Evolutionary conservation across 495 filamentous ascomycete species (phyloP).

Genomic region (Aspergillus taichungensis): DNA sequence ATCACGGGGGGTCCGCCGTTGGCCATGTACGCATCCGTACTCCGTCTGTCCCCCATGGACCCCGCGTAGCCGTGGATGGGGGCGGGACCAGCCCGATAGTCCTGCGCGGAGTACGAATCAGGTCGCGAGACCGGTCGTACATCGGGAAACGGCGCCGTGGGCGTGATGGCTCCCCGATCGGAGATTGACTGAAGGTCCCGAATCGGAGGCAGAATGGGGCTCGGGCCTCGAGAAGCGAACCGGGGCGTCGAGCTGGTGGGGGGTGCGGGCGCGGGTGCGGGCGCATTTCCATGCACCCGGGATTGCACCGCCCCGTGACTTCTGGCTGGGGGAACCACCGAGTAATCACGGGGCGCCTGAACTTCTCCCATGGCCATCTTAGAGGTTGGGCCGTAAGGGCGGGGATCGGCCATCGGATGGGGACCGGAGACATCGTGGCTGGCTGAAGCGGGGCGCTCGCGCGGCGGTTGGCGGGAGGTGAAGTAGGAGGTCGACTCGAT

Average conservation of each 20-base stretch:
- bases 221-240: conserved; percentile 25
- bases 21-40: conserved; percentile 17
- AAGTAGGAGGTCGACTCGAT: conserved; percentile 38
- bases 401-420: conserved; percentile 18
- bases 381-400: conserved; percentile 14
- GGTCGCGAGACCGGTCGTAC: conserved; percentile 20
- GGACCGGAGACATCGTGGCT: conserved; percentile 12
- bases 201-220: conserved; percentile 35
- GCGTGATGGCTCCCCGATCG: conserved; percentile 16
- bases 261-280: not conserved
- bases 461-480: conserved; percentile 22
- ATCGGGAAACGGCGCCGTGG: conserved; percentile 22
- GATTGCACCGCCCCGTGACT: conserved; percentile 6
- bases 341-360: conserved; percentile 21
- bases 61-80: conserved; percentile 9
- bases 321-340: conserved; percentile 14
- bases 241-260: conserved; percentile 8
- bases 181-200: conserved; percentile 33
- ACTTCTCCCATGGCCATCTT: conserved; percentile 15
- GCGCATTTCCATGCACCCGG: conserved; percentile 5
- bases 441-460: conserved; percentile 27
- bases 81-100: conserved; percentile 17
- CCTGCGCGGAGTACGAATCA: conserved; percentile 19
- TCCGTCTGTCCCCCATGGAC: conserved; percentile 18
- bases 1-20: conserved; percentile 16